Percentiles rank a stretch among this genome's conserved stretches.
Evolutionary conservation across 306 rosid genomes (phyloP).

Genomic region (Malus fusca): DNA sequence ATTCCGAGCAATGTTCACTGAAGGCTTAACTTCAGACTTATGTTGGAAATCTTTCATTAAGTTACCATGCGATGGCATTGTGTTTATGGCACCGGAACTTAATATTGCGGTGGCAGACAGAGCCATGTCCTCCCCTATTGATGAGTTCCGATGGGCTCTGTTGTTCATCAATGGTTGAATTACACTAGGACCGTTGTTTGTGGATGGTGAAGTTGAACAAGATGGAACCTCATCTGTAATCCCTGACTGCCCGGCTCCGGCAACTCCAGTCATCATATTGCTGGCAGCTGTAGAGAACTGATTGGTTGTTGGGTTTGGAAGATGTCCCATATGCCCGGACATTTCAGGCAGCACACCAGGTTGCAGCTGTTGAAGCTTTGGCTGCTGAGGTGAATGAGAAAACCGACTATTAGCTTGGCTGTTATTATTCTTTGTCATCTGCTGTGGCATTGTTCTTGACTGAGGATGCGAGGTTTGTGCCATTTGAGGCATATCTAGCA

Average conservation of each 20-base stretch:
- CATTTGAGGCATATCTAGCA: conserved; percentile 44
- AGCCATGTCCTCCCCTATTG: conserved; percentile 61
- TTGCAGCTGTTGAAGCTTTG: conserved; percentile 66
- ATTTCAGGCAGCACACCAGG: conserved; percentile 42
- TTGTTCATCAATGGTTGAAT: conserved; percentile 49
- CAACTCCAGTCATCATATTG: conserved; percentile 40
- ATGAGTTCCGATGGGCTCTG: conserved; percentile 35
- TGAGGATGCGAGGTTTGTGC: conserved; percentile 38
- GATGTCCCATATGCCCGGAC: conserved; percentile 43
- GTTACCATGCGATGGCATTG: conserved; percentile 47
- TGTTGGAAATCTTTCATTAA: conserved; percentile 52
- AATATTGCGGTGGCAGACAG: conserved; percentile 63
- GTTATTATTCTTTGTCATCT: conserved; percentile 37
- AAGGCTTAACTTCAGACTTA: conserved; percentile 66
- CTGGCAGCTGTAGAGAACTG: conserved; percentile 47
- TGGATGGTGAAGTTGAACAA: conserved; percentile 89
- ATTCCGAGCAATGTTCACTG: conserved; percentile 53
- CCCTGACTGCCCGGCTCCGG: conserved; percentile 65
- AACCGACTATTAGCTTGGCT: conserved; percentile 36
- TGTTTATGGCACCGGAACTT: conserved; percentile 49
- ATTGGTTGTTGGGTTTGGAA: conserved; percentile 33
- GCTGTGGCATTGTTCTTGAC: conserved; percentile 40
- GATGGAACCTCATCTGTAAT: conserved; percentile 84
- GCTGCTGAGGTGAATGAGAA: conserved; percentile 50
- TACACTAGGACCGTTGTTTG: conserved; percentile 57